phyloP scores from a whole-genome alignment of 208 protist species.

The Crithidia thermophila region DNA sequence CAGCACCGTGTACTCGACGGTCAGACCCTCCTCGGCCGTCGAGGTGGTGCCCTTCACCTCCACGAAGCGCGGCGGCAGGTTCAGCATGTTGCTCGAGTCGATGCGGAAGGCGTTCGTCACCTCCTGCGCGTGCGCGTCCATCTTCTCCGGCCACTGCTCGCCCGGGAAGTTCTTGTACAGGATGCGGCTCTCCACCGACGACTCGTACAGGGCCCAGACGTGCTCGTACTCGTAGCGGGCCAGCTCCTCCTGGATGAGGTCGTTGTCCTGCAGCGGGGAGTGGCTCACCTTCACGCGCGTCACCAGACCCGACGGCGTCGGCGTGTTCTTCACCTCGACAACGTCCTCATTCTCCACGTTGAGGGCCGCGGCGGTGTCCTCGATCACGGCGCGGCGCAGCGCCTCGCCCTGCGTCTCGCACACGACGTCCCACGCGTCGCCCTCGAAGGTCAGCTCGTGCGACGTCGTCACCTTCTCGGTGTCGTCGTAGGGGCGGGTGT shows the following conservation, averaged over 20 bases:
- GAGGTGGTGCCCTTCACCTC: conserved; percentile 28
- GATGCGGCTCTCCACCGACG: conserved; percentile 21
- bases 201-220: conserved; percentile 62
- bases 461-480: conserved; percentile 35
- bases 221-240: conserved; percentile 38
- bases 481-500: conserved; percentile 41
- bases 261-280: conserved; percentile 43
- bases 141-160: conserved; percentile 38
- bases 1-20: conserved; percentile 40
- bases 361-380: conserved; percentile 48
- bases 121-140: conserved; percentile 19
- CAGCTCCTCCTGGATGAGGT: conserved; percentile 55
- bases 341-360: conserved; percentile 35
- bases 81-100: conserved; percentile 42
- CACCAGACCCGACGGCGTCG: conserved; percentile 23
- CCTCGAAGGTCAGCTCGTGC: conserved; percentile 64
- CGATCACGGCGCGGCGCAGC: conserved; percentile 36
- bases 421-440: conserved; percentile 58
- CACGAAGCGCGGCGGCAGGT: conserved; percentile 22
- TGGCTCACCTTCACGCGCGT: conserved; percentile 36
- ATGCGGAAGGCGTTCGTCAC: conserved; percentile 42
- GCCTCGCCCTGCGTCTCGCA: conserved; percentile 26
- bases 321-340: conserved; percentile 28
- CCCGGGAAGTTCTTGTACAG: conserved; percentile 37
- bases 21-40: conserved; percentile 28